Conservation (phyloP, 805 yeast genomes). For the Lipomyces kockii region DNA sequence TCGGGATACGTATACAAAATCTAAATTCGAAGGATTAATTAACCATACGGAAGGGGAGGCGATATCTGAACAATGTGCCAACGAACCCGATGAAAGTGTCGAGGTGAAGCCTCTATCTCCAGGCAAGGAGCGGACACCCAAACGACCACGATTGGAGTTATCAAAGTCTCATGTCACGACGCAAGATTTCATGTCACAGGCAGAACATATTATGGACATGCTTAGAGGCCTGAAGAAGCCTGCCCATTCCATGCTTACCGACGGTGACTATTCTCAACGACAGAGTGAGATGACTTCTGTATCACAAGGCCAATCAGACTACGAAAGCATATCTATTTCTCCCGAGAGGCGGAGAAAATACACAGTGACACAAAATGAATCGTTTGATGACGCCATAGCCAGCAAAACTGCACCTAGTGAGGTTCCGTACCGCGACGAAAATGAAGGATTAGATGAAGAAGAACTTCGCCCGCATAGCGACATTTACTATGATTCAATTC, state of each 20-base stretch:
- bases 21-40: conserved; percentile 40
- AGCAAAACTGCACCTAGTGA: neutral
- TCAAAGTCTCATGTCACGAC: conserved; percentile 24
- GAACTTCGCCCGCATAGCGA: conserved; percentile 13
- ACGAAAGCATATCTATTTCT: neutral
- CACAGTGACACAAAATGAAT: neutral
- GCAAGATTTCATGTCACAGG: conserved; percentile 41
- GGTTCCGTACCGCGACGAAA: neutral
- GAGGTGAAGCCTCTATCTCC: conserved; percentile 25
- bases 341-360: neutral
- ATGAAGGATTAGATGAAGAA: conserved; percentile 1
- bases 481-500: conserved; percentile 30
- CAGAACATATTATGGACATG: conserved; percentile 40
- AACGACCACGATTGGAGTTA: conserved; percentile 24
- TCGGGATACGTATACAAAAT: conserved; percentile 41
- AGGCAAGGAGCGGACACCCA: conserved; percentile 28
- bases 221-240: conserved; percentile 26
- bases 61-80: neutral
- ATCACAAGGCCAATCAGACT: neutral
- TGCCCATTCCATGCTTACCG: conserved; percentile 16
- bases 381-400: neutral
- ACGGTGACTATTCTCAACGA: conserved; percentile 29
- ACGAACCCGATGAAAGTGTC: conserved; percentile 6
- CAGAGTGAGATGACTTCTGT: conserved; percentile 30
- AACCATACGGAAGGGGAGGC: conserved; percentile 2